Base-by-base conservation (phyloP, 495 filamentous ascomycete species). In the Aspergillus haitiensis region DNA sequence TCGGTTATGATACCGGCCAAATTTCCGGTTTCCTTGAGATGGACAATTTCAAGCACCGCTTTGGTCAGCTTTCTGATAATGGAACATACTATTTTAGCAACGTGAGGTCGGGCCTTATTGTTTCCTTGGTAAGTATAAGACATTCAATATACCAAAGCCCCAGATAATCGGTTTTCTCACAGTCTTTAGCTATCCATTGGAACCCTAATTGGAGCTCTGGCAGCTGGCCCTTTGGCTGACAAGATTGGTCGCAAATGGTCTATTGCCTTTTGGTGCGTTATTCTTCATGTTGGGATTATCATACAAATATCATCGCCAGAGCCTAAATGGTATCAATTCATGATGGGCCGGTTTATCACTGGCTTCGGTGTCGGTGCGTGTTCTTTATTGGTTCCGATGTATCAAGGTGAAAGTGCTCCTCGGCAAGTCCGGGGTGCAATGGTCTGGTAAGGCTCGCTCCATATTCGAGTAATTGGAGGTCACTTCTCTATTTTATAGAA, bases 361-460 rank as follows among this genome's bases (percentile, higher is more conserved):
- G 84, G 88, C 52, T 66, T 86, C 13, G 87, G 87, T 11, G 86
- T 92, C 13, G 88, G 88, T 31, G 80, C 82, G 0, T 70, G 88
- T 7, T 89, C 84, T 5, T 81, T 91, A 27, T 70, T 84, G 7
- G 84, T 91, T 0, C 87, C 87, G 10, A 85, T 90, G 81, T 90
- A 88, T 63, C 86, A 88, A 72, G 83, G 82, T 27, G 87, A 90
- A 68, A 85, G 83, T 35, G 83, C 79, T 35, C 86, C 86, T 0
- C 68, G 77, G 52, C 82, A 86, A 46, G 81, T 90, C 59, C 82
- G 87, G 58, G 86, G 86, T 49, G 72, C 87, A 7, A 67, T 89
- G 39, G 80, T 90, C 40, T 76, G 82, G 84, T 73, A 76, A 42
- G 63, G 58, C 8, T 7, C n/a, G 3, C 15, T 46, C n/a, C 18